Evolutionary conservation across 2,329 filamentous ascomycete genomes (phyloP).

Genomic region (Microsporum ferrugineum): DNA sequence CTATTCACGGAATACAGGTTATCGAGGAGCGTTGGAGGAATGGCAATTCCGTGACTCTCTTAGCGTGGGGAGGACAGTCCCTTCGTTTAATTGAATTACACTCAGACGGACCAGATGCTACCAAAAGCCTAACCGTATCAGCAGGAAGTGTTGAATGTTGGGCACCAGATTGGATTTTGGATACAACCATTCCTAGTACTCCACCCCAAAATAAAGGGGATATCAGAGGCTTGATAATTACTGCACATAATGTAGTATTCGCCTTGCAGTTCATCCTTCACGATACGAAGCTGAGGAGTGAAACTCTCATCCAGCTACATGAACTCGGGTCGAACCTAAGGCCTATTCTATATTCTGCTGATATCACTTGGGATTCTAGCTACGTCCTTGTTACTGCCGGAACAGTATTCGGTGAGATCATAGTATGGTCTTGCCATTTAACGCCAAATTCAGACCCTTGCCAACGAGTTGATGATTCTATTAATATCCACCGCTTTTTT

Average conservation of each 20-base stretch:
- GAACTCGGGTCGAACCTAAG: conserved; percentile 47
- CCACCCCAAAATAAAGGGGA: conserved; percentile 19
- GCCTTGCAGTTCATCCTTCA: conserved; percentile 31
- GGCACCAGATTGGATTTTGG: conserved; percentile 67
- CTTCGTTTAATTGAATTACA: conserved; percentile 33
- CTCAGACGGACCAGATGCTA: conserved; percentile 9
- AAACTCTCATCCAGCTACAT: conserved; percentile 20
- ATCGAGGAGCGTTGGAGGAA: conserved; percentile 13
- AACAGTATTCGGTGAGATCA: conserved; percentile 87
- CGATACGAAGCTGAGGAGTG: conserved; percentile 12
- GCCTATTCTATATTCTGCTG: conserved; percentile 79
- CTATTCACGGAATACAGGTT: conserved; percentile 29
- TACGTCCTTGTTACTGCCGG: conserved; percentile 69
- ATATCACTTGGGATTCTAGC: conserved; percentile 52
- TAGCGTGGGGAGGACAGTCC: conserved; percentile 61
- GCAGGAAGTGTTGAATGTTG: conserved; percentile 32
- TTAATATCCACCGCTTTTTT: conserved; percentile 45
- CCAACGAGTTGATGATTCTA: conserved; percentile 16
- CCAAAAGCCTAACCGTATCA: conserved; percentile 17
- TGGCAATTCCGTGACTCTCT: conserved; percentile 19
- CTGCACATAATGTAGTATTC: conserved; percentile 75
- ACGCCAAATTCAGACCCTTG: conserved; percentile 7
- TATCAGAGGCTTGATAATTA: conserved; percentile 52
- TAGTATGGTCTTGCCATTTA: conserved; percentile 66
- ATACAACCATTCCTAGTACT: conserved; percentile 44